A percentile compares a stretch with the other conserved stretches of the same genome.
Conservation (phyloP, 495 filamentous ascomycete species). For the Xylaria palmicola region DNA sequence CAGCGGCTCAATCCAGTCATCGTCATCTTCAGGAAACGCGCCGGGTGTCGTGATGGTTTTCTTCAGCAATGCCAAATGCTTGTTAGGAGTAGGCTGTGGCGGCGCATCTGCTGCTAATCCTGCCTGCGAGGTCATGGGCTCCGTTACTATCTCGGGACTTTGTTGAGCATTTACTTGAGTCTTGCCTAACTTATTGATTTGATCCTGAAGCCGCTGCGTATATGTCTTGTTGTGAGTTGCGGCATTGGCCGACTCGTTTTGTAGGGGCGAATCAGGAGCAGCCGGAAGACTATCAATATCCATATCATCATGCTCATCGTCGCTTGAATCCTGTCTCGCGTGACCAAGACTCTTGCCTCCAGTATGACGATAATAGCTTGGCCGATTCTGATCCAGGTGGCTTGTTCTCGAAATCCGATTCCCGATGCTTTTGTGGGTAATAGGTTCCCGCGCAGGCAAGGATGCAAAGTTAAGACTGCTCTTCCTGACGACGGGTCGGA, state of each 20-base stretch:
- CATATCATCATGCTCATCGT: conserved; percentile 54
- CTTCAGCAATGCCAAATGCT: conserved; percentile 31
- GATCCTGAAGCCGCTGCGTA: conserved; percentile 86
- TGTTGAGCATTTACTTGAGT: conserved; percentile 60
- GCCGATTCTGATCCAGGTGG: conserved; percentile 68
- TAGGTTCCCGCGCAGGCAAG: conserved; percentile 84
- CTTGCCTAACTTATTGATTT: conserved; percentile 90
- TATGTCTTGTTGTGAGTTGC: conserved; percentile 78
- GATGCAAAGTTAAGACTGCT: conserved; percentile 93
- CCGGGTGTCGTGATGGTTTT: conserved; percentile 43
- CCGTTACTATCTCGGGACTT: conserved; percentile 68
- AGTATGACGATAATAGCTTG: conserved; percentile 62
- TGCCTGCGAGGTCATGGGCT: conserved; percentile 38
- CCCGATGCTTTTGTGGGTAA: conserved; percentile 76
- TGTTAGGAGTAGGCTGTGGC: conserved; percentile 54
- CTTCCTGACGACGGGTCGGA: conserved; percentile 66
- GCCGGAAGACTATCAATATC: conserved; percentile 58
- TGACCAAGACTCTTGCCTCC: conserved; percentile 60
- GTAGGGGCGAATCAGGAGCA: conserved; percentile 32
- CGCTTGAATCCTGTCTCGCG: conserved; percentile 36
- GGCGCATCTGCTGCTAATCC: conserved; percentile 36
- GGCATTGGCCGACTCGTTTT: conserved; percentile 31
- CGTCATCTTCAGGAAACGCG: conserved; percentile 62
- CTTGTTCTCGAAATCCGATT: conserved; percentile 72
- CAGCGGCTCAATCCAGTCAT: conserved; percentile 81